Conservation (phyloP, 208 protist genomes). For the Wallacemonas rigidus region DNA sequence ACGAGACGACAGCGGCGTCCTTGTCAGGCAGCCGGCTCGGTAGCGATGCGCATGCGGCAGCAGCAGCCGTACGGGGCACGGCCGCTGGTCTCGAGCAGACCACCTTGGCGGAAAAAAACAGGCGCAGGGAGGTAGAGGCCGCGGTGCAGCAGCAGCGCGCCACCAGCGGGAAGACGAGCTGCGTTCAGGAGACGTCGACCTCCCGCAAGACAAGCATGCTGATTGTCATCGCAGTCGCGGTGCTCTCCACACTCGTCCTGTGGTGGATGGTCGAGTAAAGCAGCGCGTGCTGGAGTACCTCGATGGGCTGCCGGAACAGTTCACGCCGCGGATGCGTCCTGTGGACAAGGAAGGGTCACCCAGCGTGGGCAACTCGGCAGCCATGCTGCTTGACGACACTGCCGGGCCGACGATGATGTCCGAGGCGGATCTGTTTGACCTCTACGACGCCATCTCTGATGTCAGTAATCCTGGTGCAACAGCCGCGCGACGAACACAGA, state of each 20-base stretch:
- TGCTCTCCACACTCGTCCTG: constrained; percentile 18
- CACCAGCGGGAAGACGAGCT: not conserved
- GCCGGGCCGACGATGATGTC: constrained; percentile 12
- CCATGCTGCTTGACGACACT: not conserved
- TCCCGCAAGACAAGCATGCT: constrained; percentile 9
- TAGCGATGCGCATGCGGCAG: not conserved
- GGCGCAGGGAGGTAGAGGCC: constrained; percentile 20
- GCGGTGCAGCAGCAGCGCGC: constrained; percentile 12
- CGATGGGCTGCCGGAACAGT: constrained; percentile 9
- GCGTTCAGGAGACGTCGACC: not conserved
- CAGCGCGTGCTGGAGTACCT: constrained; percentile 14
- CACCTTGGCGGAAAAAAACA: constrained; percentile 28
- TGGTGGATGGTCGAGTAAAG: constrained; percentile 25
- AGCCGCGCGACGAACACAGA: constrained; percentile 4
- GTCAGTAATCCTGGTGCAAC: constrained; percentile 15
- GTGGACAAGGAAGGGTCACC: not conserved
- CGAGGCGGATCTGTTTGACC: constrained; percentile 19
- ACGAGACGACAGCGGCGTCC: constrained; percentile 10
- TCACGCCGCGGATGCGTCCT: not conserved
- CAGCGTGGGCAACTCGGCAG: not conserved
- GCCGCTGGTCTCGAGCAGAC: constrained; percentile 16
- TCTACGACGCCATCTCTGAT: constrained; percentile 17
- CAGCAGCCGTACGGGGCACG: constrained; percentile 4
- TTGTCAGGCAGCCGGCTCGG: constrained; percentile 5
- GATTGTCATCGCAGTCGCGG: constrained; percentile 7